phyloP scores from a whole-genome alignment of 805 yeast species.

The Candida vaughaniae region DNA sequence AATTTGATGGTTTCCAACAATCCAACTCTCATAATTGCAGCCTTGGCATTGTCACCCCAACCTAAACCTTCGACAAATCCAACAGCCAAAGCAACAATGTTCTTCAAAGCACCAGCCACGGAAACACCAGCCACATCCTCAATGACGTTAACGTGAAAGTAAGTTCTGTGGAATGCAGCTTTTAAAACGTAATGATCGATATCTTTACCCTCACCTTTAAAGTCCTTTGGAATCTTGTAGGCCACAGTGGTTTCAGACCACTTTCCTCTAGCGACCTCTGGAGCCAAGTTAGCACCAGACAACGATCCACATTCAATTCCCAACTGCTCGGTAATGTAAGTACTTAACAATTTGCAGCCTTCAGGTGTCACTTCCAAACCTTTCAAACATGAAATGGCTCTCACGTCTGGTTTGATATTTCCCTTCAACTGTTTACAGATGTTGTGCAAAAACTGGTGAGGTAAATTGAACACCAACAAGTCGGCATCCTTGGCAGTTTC shows the following conservation, averaged over 20 bases:
- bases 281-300: constrained; percentile 50
- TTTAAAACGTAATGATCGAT: constrained; percentile 40
- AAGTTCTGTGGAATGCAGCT: constrained; percentile 45
- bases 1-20: constrained; percentile 43
- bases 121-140: constrained; percentile 47
- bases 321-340: constrained; percentile 42
- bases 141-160: constrained; percentile 46
- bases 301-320: constrained; percentile 45
- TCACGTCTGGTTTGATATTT: constrained; percentile 32
- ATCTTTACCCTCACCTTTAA: constrained; percentile 41
- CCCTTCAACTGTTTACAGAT: constrained; percentile 41
- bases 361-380: constrained; percentile 44
- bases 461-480: constrained; percentile 44
- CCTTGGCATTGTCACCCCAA: constrained; percentile 51
- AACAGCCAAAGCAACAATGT: constrained; percentile 45
- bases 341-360: constrained; percentile 45
- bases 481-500: constrained; percentile 41
- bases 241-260: constrained; percentile 50
- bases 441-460: constrained; percentile 45
- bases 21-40: constrained; percentile 49
- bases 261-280: constrained; percentile 45
- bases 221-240: constrained; percentile 38
- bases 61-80: constrained; percentile 49
- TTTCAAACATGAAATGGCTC: constrained; percentile 47
- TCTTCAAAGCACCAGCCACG: constrained; percentile 48